Base-by-base conservation (phyloP, 2,329 filamentous ascomycete species). In the Xylaria sp. region DNA sequence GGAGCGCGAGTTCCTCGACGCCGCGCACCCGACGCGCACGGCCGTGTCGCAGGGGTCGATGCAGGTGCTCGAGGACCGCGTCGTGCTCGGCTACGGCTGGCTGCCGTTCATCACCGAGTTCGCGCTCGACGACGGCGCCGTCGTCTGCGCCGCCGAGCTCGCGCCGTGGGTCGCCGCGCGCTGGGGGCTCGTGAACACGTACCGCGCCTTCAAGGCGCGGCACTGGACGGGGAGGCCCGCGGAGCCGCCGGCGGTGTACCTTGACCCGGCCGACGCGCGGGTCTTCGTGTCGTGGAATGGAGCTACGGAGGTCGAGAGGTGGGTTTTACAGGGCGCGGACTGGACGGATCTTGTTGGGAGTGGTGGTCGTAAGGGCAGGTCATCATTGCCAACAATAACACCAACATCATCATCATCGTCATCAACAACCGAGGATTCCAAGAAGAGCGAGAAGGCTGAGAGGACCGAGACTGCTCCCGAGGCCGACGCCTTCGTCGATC, bases 21-120 rank as follows among this genome's bases (percentile, higher is more conserved):
- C 70, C 13, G 59, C 63, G 15, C 63, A 69, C 51, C 70, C 69
- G 61, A 34, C 59, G 23, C 80, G 81, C 41, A 23, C 15, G 63
- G 79, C 82, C 1, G 80, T 77, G 7, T 73, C 68, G 0, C 85
- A 87, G 69, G 85, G 84, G 1, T 85, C 82, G 68, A 83, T 86
- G 50, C 88, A 90, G 74, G 74, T 88, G 13, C 56, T 74, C 8
- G 64, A 69, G 41, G 84, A 84, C 50, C 85, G 87, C 70, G 83
- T 83, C 8, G 80, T 89, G 51, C 83, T 90, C 44, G 86, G 87
- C 69, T 90, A 87, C 86, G 87, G 88, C 23, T 83, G 81, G 0
- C 79, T 82, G 41, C 84, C 84, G 0, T 82, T 82, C 9, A 74
- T 85, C 23, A 86, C 83, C 8, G 84, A 85, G 71, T 82, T 86